Evolutionary conservation across 139 green algal genomes (phyloP).

Genomic region (Haematococcus lacustris): DNA sequence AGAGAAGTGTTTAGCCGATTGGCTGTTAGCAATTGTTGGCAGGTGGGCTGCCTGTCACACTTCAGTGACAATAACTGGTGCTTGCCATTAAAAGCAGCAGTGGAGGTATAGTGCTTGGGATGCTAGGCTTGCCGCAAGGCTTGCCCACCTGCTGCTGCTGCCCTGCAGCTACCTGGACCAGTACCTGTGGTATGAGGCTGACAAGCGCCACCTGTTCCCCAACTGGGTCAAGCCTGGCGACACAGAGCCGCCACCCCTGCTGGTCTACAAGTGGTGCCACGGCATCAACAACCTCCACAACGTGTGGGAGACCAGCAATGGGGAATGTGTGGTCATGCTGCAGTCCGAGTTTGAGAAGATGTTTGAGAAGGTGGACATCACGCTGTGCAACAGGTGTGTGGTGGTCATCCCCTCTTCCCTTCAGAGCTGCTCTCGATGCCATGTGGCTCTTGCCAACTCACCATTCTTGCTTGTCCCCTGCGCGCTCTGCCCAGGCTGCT

Average conservation of each 20-base stretch:
- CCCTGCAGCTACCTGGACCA: conserved; percentile 93
- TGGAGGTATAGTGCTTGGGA: too few relatives aligned
- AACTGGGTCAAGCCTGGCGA: conserved; percentile 99
- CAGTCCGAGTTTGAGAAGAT: conserved; percentile 95
- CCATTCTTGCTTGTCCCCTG: too few relatives aligned
- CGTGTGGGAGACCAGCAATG: conserved; percentile 91
- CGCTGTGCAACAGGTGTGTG: conserved; percentile 91
- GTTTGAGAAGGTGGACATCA: conserved; percentile 98
- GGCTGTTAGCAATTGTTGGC: too few relatives aligned
- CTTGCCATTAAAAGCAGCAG: too few relatives aligned
- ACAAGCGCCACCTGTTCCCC: conserved; percentile 96
- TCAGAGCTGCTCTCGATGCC: too few relatives aligned
- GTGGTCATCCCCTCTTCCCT: too few relatives aligned
- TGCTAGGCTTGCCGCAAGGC: too few relatives aligned
- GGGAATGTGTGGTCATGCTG: conserved; percentile 98
- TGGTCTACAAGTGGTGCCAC: conserved; percentile 99
- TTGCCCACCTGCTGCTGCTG: too few relatives aligned
- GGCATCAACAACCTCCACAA: conserved; percentile 91
- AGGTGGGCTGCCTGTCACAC: too few relatives aligned
- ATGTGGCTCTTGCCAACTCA: too few relatives aligned
- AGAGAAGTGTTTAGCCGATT: too few relatives aligned
- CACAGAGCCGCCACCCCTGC: conserved; percentile 90
- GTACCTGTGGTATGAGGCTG: conserved; percentile 85
- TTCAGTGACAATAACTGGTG: too few relatives aligned
- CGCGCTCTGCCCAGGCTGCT: conserved; percentile 87